phyloP scores from a whole-genome alignment of 257 asterid species.

The Solanum chilense region DNA sequence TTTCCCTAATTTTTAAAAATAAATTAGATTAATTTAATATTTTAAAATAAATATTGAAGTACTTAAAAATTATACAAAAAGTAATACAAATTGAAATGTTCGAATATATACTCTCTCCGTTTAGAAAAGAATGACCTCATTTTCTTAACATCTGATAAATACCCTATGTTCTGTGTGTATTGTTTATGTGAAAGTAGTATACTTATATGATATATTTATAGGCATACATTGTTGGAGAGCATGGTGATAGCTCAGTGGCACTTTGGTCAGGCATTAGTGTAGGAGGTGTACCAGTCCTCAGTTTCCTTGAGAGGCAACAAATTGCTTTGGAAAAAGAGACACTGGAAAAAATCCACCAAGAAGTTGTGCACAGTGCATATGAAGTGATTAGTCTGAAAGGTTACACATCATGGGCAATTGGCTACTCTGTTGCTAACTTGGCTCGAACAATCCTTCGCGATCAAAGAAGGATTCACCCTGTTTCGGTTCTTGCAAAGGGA shows the following conservation, averaged over 20 bases:
- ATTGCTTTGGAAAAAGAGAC: slow-evolving; percentile 64
- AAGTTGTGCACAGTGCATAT: slow-evolving; percentile 68
- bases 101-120: too few relatives aligned
- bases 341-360: slow-evolving; percentile 52
- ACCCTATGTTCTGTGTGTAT: background rate
- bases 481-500: slow-evolving; percentile 72
- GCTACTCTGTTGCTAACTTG: slow-evolving; percentile 74
- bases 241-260: slow-evolving; percentile 88
- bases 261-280: slow-evolving; percentile 90
- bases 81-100: too few relatives aligned
- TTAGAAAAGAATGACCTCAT: too few relatives aligned
- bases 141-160: background rate
- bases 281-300: slow-evolving; percentile 77
- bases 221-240: slow-evolving; percentile 94
- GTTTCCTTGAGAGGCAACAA: slow-evolving; percentile 55
- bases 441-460: slow-evolving; percentile 68
- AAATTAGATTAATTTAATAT: too few relatives aligned
- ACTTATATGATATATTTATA: background rate
- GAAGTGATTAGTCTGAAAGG: slow-evolving; percentile 80
- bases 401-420: slow-evolving; percentile 95
- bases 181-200: background rate
- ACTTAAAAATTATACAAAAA: background rate
- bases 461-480: slow-evolving; percentile 76
- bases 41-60: too few relatives aligned
- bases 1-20: background rate